Evolutionary conservation across 352 stramenopile species (phyloP).

Genomic region (Pythium phragmitis): DNA sequence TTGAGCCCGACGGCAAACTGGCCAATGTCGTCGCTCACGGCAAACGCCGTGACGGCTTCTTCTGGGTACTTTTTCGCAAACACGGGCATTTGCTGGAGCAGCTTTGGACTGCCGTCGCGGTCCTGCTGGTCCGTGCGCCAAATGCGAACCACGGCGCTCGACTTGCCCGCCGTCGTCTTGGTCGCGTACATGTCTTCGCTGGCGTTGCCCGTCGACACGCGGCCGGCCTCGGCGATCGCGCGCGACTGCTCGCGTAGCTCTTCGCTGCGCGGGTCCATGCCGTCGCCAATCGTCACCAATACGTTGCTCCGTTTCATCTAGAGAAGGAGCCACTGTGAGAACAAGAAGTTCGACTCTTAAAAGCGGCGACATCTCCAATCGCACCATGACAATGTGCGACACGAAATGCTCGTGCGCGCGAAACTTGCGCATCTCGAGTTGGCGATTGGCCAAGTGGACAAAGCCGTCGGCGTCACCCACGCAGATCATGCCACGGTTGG

Average conservation of each 20-base stretch:
- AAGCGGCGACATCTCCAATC: not conserved
- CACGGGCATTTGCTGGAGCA: slow-evolving; percentile 83
- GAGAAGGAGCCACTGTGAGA: not conserved
- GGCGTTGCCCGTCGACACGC: slow-evolving; percentile 32
- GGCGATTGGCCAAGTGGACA: slow-evolving; percentile 81
- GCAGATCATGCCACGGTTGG: slow-evolving; percentile 84
- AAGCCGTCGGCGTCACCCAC: slow-evolving; percentile 81
- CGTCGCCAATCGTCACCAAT: slow-evolving; percentile 82
- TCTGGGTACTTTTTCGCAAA: slow-evolving; percentile 89
- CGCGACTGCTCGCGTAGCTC: slow-evolving; percentile 78
- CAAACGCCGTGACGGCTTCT: slow-evolving; percentile 84
- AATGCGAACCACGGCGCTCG: slow-evolving; percentile 75
- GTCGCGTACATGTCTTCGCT: slow-evolving; percentile 54
- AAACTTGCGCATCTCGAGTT: slow-evolving; percentile 81
- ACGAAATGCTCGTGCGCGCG: slow-evolving; percentile 86
- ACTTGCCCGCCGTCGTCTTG: slow-evolving; percentile 58
- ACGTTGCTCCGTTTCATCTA: slow-evolving; percentile 90
- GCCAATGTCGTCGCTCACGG: slow-evolving; percentile 80
- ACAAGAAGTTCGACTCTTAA: not conserved
- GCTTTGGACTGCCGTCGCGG: slow-evolving; percentile 78
- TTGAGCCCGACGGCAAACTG: slow-evolving; percentile 80
- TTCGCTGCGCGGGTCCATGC: slow-evolving; percentile 78
- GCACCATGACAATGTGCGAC: slow-evolving; percentile 86
- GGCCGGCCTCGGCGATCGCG: slow-evolving; percentile 71
- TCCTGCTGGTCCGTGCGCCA: slow-evolving; percentile 90